A percentile compares a stretch with the other conserved stretches of the same genome.
Evolutionary conservation across 345 rosid genomes (phyloP).

Genomic region (Dimocarpus longan): DNA sequence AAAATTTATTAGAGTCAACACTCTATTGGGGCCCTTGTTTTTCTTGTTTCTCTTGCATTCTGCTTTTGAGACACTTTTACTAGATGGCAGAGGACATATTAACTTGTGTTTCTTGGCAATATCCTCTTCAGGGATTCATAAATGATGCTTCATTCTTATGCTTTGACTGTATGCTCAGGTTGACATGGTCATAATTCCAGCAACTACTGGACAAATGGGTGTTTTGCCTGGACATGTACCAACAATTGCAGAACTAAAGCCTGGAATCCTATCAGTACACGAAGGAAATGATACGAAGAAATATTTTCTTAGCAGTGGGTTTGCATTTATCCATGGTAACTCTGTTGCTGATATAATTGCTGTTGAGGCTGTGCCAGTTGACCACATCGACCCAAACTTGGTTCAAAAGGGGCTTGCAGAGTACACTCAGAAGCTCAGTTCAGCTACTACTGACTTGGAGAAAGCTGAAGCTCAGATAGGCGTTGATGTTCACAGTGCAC

Average conservation of each 20-base stretch:
- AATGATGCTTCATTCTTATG: not conserved
- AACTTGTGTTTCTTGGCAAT: not conserved
- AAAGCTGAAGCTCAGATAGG: conserved; percentile 95
- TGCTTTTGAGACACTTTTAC: not conserved
- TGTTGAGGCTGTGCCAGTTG: conserved; percentile 77
- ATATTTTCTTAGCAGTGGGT: conserved; percentile 89
- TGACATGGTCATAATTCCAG: conserved; percentile 93
- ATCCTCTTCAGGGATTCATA: not conserved
- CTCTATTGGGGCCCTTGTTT: not conserved
- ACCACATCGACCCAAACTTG: conserved; percentile 60
- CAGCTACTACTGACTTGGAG: conserved; percentile 77
- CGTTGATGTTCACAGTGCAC: conserved; percentile 74
- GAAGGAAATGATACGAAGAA: conserved; percentile 74
- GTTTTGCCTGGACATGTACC: conserved; percentile 88
- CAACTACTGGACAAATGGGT: conserved; percentile 94
- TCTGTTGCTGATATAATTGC: conserved; percentile 78
- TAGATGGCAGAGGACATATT: not conserved
- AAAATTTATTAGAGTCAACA: not conserved
- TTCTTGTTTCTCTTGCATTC: not conserved
- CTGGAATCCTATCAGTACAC: conserved; percentile 84
- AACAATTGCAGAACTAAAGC: conserved; percentile 86
- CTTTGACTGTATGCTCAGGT: conserved; percentile 49
- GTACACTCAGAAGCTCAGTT: conserved; percentile 67
- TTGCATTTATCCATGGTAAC: conserved; percentile 78
- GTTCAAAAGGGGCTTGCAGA: conserved; percentile 91